These are phyloP conservation scores for Pelargonium fulgidum DNA, from an alignment of 441 rosid genomes.

Conservation along the genomic window DNA sequence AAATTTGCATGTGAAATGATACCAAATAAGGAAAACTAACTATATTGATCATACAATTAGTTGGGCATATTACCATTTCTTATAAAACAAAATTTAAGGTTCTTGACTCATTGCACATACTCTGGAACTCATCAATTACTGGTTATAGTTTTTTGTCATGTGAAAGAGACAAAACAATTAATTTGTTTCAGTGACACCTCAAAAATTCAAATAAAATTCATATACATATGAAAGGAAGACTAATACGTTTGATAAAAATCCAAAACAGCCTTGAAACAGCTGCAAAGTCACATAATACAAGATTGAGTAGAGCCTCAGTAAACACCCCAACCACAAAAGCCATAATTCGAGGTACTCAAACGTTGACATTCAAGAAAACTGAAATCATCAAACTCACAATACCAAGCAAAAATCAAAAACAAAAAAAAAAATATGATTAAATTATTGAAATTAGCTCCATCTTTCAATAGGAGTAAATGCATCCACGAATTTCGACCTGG, in stretches of 20 bases:
- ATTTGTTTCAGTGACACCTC: neutral
- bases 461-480: conserved; percentile 5
- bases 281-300: neutral
- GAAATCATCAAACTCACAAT: conserved; percentile 3
- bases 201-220: neutral
- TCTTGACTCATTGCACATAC: neutral
- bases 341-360: neutral
- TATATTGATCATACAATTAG: neutral
- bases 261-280: neutral
- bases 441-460: neutral
- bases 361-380: neutral
- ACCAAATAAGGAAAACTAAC: conserved; percentile 4
- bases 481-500: neutral
- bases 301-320: neutral
- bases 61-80: neutral
- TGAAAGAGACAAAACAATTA: neutral
- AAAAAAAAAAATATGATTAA: no score
- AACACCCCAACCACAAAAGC: neutral
- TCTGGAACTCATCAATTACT: neutral
- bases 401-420: no score
- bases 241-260: neutral
- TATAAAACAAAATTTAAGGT: neutral
- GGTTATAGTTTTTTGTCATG: neutral
- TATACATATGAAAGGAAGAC: no score
- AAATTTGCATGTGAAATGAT: neutral